Percentiles rank a stretch among this genome's conserved stretches.
These are phyloP conservation scores for Tetrahymena thermophila DNA, from an alignment of 73 alveolate genomes.

Conservation along the genomic window DNA sequence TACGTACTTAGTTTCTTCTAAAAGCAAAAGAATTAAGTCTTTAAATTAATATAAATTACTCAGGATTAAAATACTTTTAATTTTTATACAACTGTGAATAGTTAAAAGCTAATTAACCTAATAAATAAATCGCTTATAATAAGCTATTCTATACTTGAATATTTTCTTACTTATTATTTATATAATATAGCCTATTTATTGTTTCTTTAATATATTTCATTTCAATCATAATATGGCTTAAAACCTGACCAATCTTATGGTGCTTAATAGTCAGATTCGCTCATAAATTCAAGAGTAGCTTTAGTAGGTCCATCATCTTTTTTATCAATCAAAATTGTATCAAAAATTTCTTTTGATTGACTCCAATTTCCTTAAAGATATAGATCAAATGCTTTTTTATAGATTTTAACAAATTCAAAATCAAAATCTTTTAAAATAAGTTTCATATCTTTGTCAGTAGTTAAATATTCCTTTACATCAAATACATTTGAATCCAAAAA, in stretches of 20 bases:
- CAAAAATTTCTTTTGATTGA: constrained; percentile 49
- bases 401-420: constrained; percentile 22
- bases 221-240: constrained; percentile 2
- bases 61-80: too few species aligned
- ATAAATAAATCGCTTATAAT: too few species aligned
- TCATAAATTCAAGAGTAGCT: constrained; percentile 54
- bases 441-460: constrained; percentile 29
- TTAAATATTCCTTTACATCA: not conserved
- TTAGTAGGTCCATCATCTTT: constrained; percentile 41
- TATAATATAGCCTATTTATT: too few species aligned
- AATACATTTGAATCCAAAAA: not conserved
- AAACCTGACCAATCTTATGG: constrained; percentile 73
- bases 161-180: too few species aligned
- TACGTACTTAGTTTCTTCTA: too few species aligned
- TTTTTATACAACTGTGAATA: too few species aligned
- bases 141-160: too few species aligned
- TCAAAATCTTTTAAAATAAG: constrained; percentile 48
- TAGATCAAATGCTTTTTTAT: constrained; percentile 52
- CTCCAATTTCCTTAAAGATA: constrained; percentile 66
- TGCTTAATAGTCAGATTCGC: constrained; percentile 47
- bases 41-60: too few species aligned
- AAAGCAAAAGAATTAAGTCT: too few species aligned
- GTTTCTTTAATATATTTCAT: not conserved
- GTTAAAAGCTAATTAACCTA: too few species aligned
- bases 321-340: constrained; percentile 22